A percentile compares a stretch with the other conserved stretches of the same genome.
Evolutionary conservation across 2,329 filamentous ascomycete genomes (phyloP).

Genomic region (Verruconis gallopava): DNA sequence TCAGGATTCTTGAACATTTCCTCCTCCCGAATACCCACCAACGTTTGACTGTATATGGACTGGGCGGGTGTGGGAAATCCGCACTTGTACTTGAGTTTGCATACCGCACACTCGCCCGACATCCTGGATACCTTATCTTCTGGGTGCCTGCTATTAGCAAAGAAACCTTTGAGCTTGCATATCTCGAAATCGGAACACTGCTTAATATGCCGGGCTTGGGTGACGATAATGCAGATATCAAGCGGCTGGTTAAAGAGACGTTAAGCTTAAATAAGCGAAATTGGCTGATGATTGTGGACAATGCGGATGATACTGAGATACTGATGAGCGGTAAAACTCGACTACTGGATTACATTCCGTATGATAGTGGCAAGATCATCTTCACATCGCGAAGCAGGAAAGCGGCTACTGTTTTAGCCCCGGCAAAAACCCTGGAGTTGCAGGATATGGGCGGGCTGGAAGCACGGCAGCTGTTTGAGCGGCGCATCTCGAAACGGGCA

Average conservation of each 20-base stretch:
- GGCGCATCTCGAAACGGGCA: background rate
- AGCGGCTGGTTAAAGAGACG: slow-evolving; percentile 15
- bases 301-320: slow-evolving; percentile 13
- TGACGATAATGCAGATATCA: slow-evolving; percentile 15
- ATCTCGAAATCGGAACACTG: slow-evolving; percentile 10
- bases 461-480: slow-evolving; percentile 9
- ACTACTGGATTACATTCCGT: slow-evolving; percentile 11
- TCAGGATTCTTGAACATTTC: slow-evolving; percentile 18
- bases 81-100: slow-evolving; percentile 20
- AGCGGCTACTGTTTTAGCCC: slow-evolving; percentile 11
- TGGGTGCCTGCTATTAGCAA: slow-evolving; percentile 14
- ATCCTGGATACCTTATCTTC: slow-evolving; percentile 13
- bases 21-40: slow-evolving; percentile 15
- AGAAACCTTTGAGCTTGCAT: slow-evolving; percentile 13
- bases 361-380: slow-evolving; percentile 12
- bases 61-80: slow-evolving; percentile 22
- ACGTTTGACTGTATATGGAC: slow-evolving; percentile 18
- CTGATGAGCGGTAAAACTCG: slow-evolving; percentile 8
- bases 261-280: slow-evolving; percentile 14
- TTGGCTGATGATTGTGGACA: slow-evolving; percentile 16
- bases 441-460: slow-evolving; percentile 10
- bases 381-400: slow-evolving; percentile 14
- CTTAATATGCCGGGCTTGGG: slow-evolving; percentile 12
- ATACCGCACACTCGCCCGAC: slow-evolving; percentile 15
- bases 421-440: slow-evolving; percentile 11